A percentile compares a stretch with the other conserved stretches of the same genome.
These are phyloP conservation scores for Coniochaeta prunicola DNA, from an alignment of 2,329 filamentous ascomycete genomes.

Conservation along the genomic window DNA sequence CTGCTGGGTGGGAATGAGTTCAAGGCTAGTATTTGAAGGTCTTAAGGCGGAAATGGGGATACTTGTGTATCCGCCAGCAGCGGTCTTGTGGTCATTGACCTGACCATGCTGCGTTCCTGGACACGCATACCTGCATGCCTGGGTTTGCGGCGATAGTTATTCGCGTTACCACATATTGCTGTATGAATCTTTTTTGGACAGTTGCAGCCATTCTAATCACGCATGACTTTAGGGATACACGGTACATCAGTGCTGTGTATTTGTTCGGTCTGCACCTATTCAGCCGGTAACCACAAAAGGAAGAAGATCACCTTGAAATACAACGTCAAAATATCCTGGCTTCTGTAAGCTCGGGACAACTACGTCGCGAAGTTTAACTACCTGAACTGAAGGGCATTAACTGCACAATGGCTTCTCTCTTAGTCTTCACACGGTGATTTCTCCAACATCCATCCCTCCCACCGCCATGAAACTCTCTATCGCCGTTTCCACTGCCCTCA, in stretches of 20 bases:
- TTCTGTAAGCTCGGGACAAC: background rate
- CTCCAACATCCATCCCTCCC: background rate
- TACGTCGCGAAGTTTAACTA: background rate
- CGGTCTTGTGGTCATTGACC: background rate
- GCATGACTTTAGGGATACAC: background rate
- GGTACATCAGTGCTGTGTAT: background rate
- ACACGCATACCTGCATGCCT: no score
- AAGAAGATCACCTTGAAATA: background rate
- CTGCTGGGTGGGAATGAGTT: conserved; percentile 24
- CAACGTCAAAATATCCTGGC: background rate
- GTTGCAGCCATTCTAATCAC: background rate
- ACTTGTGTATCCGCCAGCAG: background rate
- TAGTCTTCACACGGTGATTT: background rate
- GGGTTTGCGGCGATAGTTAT: background rate
- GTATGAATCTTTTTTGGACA: background rate
- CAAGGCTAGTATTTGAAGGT: background rate
- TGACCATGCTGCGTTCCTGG: background rate
- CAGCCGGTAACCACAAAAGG: background rate
- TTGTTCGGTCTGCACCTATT: background rate
- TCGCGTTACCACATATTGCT: no score
- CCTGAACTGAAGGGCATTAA: background rate
- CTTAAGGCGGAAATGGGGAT: background rate
- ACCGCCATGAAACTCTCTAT: background rate
- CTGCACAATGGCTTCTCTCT: background rate
- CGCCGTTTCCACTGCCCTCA: background rate